These are phyloP conservation scores for Athelia sp. DNA, from an alignment of 1,284 basidiomycete genomes.

Conservation along the genomic window DNA sequence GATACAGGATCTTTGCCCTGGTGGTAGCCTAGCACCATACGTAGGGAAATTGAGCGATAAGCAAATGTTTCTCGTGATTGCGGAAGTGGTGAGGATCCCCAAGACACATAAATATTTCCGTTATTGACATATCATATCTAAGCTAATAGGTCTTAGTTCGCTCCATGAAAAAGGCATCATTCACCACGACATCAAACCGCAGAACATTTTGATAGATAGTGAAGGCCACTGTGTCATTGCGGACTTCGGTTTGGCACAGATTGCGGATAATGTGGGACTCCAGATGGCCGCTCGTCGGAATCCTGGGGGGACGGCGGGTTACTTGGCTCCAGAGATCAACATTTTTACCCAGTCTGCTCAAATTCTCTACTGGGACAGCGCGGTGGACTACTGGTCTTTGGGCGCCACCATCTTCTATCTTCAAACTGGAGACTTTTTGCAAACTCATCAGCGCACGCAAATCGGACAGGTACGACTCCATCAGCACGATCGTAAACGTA, in stretches of 20 bases:
- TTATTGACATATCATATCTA: background rate
- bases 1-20: background rate
- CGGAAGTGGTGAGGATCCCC: background rate
- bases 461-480: too few species aligned
- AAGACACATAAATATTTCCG: background rate
- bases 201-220: conserved; percentile 1
- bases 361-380: background rate
- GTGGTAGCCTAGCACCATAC: background rate
- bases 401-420: background rate
- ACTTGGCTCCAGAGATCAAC: background rate
- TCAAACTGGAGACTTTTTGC: background rate
- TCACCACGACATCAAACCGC: background rate
- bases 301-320: background rate
- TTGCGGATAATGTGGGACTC: background rate
- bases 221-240: background rate
- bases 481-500: background rate
- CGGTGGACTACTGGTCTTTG: background rate
- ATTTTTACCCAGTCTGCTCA: background rate
- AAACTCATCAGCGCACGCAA: too few species aligned
- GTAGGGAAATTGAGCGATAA: background rate
- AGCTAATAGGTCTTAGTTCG: background rate
- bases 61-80: background rate
- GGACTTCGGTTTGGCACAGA: background rate
- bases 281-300: background rate
- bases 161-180: background rate